Evolutionary conservation across 805 yeast genomes (phyloP).

Genomic region (Starmerella khaoyaiensis): DNA sequence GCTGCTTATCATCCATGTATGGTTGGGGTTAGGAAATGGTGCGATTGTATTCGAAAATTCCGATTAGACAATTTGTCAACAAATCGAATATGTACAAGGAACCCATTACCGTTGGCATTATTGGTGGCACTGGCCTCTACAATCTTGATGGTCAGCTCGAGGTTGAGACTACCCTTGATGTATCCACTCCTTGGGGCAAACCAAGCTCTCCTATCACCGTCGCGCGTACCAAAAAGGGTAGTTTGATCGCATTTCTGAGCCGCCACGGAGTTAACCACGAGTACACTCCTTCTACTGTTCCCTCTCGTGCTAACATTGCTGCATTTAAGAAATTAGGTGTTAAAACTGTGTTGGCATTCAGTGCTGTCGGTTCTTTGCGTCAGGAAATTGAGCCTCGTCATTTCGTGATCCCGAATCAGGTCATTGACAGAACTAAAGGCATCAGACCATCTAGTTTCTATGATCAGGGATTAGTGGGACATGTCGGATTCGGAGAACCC

Average conservation of each 20-base stretch:
- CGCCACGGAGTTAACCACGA: constrained; percentile 91
- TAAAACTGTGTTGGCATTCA: constrained; percentile 76
- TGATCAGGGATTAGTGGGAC: constrained; percentile 89
- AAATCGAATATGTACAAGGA: constrained; percentile 9
- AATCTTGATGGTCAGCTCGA: constrained; percentile 57
- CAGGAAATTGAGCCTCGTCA: constrained; percentile 85
- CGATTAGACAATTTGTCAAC: neutral
- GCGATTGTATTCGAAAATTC: neutral
- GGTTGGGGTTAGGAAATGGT: neutral
- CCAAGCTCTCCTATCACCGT: constrained; percentile 92
- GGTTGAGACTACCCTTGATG: constrained; percentile 71
- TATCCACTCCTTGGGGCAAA: constrained; percentile 93
- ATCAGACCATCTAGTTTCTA: constrained; percentile 80
- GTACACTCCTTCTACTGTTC: constrained; percentile 81
- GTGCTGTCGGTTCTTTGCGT: constrained; percentile 92
- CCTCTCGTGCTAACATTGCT: constrained; percentile 87
- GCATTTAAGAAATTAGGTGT: constrained; percentile 84
- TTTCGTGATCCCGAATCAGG: constrained; percentile 90
- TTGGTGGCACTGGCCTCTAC: constrained; percentile 98
- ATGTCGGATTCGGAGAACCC: constrained; percentile 95
- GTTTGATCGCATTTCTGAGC: constrained; percentile 85
- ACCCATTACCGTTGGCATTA: constrained; percentile 71
- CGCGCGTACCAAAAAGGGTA: constrained; percentile 60
- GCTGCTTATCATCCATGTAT: too few species aligned
- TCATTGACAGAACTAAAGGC: constrained; percentile 95